Evolutionary conservation across 208 protist species (phyloP).

Genomic region (Acanthamoeba sp.): DNA sequence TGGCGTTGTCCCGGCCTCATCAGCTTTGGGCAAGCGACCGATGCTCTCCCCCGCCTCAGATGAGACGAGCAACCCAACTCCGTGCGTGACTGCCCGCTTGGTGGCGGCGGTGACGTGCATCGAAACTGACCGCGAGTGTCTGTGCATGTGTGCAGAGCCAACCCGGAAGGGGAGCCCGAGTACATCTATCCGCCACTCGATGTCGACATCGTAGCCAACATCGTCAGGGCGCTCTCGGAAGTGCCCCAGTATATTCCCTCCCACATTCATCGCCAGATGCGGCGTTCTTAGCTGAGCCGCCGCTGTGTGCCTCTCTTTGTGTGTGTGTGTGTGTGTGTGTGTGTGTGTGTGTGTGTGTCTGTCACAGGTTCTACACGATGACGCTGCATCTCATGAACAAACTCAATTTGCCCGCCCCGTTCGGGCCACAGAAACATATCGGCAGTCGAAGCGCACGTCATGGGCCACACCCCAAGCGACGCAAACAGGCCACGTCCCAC

Average conservation of each 20-base stretch:
- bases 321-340: neutral
- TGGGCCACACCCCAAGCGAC: neutral
- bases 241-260: constrained; percentile 20
- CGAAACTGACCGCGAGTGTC: no score
- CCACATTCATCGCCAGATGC: neutral
- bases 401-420: constrained; percentile 39
- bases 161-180: neutral
- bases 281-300: no score
- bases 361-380: constrained; percentile 44
- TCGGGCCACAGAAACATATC: neutral
- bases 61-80: neutral
- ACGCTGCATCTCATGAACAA: constrained; percentile 71
- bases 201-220: constrained; percentile 15
- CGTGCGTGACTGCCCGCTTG: no score
- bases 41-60: neutral
- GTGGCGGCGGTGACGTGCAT: no score
- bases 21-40: neutral
- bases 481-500: neutral
- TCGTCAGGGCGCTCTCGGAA: constrained; percentile 11
- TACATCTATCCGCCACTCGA: constrained; percentile 36
- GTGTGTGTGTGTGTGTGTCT: neutral
- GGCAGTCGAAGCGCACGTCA: no score
- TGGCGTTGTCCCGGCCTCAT: no score
- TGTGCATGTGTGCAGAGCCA: neutral
- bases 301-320: neutral